Evolutionary conservation across 805 yeast genomes (phyloP), one percentile per base, ranked within the genome.

Genomic region (Saccharomycopsis capsularis): DNA sequence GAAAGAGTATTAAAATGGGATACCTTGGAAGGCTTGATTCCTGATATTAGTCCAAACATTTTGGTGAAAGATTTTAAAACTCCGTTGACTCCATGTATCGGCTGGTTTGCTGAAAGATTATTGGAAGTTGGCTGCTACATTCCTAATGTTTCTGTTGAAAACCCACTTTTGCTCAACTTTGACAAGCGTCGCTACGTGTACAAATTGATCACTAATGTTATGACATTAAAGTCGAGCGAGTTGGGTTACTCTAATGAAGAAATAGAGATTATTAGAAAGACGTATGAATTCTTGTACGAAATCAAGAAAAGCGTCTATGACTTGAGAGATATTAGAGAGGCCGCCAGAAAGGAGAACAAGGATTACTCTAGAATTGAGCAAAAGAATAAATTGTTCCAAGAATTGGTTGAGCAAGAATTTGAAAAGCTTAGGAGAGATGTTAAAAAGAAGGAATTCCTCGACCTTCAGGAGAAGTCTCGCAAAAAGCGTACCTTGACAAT

Each of bases 81-180:
- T 16, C 73, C 81, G 0, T 66, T 86, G 44, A 77, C 88, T 4
- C 93, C 95, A 2, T 90, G 96, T 59, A 78, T 88, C 51, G 97
- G 97, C 9, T 91, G 98, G 98, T 70, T 88, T 44, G 69, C 84
- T 22, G 91, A 85, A 57, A 79, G 95, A 53, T 67, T 91, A 54
- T 61, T 89, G 47, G 95, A 86, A 59, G 78, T 82, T 52, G 79
- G 82, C 1, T 80, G 84, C 54, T 81, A 76, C 59, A 81, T 88
- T 45, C 95, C 96, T 18, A 85, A 84, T 58, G 85, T 80, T 78
- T 76, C 82, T 45, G 73, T 78, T 36, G 80, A 75, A 51, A 77
- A 81, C 58, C 73, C 82, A 2, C 69, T 73, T 30, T 67, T 83
- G 53, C 78, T 90, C 57, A 90, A 91, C 60, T 91, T 90, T 64